Percentiles rank a stretch among this genome's conserved stretches.
phyloP scores from a whole-genome alignment of 1,139 yeast species.

The Debaryomyces sp. region DNA sequence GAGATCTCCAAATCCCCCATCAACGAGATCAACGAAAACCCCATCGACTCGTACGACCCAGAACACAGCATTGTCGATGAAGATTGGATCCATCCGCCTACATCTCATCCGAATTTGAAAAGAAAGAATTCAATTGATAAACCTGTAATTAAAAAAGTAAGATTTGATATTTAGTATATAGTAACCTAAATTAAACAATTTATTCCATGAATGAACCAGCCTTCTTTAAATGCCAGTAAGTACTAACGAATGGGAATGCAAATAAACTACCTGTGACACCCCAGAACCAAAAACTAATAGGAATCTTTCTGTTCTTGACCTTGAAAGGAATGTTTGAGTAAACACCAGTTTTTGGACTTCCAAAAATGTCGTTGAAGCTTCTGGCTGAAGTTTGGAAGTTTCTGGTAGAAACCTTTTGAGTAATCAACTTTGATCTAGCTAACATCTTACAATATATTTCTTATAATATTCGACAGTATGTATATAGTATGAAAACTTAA shows the following conservation, averaged over 20 bases:
- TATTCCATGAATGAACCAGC: constrained; percentile 55
- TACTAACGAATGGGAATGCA: constrained; percentile 67
- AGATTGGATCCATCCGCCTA: neutral
- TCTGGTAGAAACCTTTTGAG: constrained; percentile 30
- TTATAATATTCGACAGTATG: neutral
- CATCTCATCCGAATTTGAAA: constrained; percentile 20
- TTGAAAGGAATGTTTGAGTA: constrained; percentile 93
- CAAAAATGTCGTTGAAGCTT: constrained; percentile 38
- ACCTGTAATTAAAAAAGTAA: constrained; percentile 26
- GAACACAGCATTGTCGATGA: constrained; percentile 14
- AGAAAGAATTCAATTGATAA: constrained; percentile 15
- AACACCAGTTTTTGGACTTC: constrained; percentile 71
- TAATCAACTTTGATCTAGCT: constrained; percentile 31
- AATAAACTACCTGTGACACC: constrained; percentile 67
- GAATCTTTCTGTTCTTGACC: constrained; percentile 89
- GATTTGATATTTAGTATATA: constrained; percentile 24
- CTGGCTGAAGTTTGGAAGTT: constrained; percentile 43
- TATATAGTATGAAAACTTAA: neutral
- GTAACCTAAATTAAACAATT: constrained; percentile 3
- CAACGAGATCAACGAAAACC: constrained; percentile 14
- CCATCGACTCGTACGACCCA: constrained; percentile 23
- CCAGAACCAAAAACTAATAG: constrained; percentile 80
- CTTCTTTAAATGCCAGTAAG: constrained; percentile 74
- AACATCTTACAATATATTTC: constrained; percentile 12
- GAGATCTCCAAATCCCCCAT: constrained; percentile 11